Evolutionary conservation across 2,329 filamentous ascomycete genomes (phyloP).

Genomic region (Penicillium sp.): DNA sequence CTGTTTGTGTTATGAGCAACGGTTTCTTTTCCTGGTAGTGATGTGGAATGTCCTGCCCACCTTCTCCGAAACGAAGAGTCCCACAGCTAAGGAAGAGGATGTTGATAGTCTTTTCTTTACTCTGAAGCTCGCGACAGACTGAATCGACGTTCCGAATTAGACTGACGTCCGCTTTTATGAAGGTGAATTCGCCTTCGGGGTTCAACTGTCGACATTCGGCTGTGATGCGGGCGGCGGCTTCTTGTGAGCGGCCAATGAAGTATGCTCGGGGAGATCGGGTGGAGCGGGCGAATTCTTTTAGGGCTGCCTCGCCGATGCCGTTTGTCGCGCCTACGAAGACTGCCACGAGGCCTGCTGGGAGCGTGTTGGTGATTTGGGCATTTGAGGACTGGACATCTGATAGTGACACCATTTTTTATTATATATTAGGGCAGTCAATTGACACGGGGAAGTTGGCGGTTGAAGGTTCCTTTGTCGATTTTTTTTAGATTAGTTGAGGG

Average conservation of each 20-base stretch:
- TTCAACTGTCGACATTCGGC: conserved; percentile 46
- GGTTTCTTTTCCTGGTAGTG: not conserved
- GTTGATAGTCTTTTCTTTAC: conserved; percentile 53
- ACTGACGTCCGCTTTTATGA: conserved; percentile 47
- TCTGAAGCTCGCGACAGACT: conserved; percentile 50
- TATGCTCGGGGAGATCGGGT: conserved; percentile 45
- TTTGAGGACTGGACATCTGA: conserved; percentile 13
- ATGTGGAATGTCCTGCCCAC: conserved; percentile 4
- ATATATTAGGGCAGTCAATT: not conserved
- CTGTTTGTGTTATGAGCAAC: conserved; percentile 30
- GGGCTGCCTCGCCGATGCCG: conserved; percentile 50
- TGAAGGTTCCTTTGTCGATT: not conserved
- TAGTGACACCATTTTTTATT: conserved; percentile 9
- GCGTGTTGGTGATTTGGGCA: conserved; percentile 11
- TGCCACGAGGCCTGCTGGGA: conserved; percentile 45
- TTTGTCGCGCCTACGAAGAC: conserved; percentile 53
- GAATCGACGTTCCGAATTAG: conserved; percentile 50
- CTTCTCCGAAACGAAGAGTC: conserved; percentile 34
- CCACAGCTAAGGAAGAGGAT: conserved; percentile 55
- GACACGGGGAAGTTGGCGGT: not conserved
- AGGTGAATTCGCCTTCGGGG: conserved; percentile 46
- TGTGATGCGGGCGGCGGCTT: conserved; percentile 42
- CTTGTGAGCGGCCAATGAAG: conserved; percentile 48
- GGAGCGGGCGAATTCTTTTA: conserved; percentile 46
- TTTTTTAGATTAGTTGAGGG: too few species aligned